Conservation (phyloP, 1,284 basidiomycete species). For the Rhizopogon hawkerae region DNA sequence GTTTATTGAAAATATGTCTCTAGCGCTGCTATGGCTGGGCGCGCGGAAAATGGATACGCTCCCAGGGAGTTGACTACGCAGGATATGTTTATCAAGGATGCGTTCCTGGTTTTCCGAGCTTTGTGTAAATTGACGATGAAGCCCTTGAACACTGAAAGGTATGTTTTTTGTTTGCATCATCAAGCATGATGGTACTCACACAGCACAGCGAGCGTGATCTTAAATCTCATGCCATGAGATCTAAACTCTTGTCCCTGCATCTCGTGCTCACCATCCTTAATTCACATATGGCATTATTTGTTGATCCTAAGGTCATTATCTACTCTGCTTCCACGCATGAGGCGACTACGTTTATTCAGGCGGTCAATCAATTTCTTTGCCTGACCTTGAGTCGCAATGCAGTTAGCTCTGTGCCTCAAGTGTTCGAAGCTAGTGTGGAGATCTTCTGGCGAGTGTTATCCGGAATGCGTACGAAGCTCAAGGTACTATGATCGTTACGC, state of each 20-base stretch:
- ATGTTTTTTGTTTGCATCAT: slow-evolving; percentile 15
- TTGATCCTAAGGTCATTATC: slow-evolving; percentile 78
- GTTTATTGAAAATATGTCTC: background rate
- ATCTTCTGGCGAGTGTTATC: slow-evolving; percentile 96
- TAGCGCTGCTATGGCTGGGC: background rate
- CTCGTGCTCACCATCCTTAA: slow-evolving; percentile 89
- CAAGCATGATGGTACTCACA: slow-evolving; percentile 8
- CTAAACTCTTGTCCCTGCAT: slow-evolving; percentile 88
- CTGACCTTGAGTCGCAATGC: slow-evolving; percentile 91
- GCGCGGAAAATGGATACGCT: slow-evolving; percentile 12
- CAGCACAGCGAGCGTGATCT: slow-evolving; percentile 75
- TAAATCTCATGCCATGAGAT: slow-evolving; percentile 92
- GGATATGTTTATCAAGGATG: slow-evolving; percentile 90
- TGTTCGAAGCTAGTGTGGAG: slow-evolving; percentile 97
- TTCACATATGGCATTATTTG: slow-evolving; percentile 83
- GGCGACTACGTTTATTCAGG: slow-evolving; percentile 82
- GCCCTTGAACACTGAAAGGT: slow-evolving; percentile 88
- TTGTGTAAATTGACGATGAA: slow-evolving; percentile 99
- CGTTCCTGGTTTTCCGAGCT: slow-evolving; percentile 92
- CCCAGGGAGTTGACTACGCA: slow-evolving; percentile 42
- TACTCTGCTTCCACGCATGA: slow-evolving; percentile 83
- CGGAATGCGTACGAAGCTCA: slow-evolving; percentile 92
- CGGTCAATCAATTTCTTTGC: slow-evolving; percentile 93
- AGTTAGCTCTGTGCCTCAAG: slow-evolving; percentile 89
- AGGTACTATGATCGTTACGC: slow-evolving; percentile 40